Evolutionary conservation across 176 grass and related monocot genomes (phyloP).

Genomic region (Rhynchospora tenuis): DNA sequence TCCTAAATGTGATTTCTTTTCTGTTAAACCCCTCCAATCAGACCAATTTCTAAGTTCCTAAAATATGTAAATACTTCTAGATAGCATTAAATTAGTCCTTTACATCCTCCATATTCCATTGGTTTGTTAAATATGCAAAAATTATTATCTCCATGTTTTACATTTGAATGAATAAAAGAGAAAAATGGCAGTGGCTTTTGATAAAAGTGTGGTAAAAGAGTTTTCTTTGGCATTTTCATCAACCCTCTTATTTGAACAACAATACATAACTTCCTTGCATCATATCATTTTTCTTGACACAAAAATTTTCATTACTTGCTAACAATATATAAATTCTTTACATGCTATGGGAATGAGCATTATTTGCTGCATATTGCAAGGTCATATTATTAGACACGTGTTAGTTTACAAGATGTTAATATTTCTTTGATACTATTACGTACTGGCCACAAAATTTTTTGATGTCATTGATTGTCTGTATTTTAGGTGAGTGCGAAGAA

Average conservation of each 20-base stretch:
- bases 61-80: not conserved
- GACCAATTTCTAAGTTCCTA: not conserved
- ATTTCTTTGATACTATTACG: not conserved
- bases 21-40: no score
- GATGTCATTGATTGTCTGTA: not conserved
- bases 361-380: not conserved
- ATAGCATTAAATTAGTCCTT: not conserved
- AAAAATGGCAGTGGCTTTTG: not conserved
- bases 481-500: constrained; percentile 69
- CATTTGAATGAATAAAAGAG: not conserved
- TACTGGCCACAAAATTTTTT: not conserved
- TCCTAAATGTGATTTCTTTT: not conserved
- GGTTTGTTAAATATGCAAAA: not conserved
- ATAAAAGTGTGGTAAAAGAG: not conserved
- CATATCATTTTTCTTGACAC: not conserved
- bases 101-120: not conserved
- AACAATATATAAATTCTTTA: not conserved
- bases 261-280: not conserved
- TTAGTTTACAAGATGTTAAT: not conserved
- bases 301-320: not conserved
- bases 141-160: not conserved
- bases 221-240: not conserved
- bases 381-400: not conserved
- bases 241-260: not conserved
- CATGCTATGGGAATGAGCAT: not conserved